phyloP scores from a whole-genome alignment of 2,329 filamentous ascomycete genomes.

The Ceratocystis alfenasii region DNA sequence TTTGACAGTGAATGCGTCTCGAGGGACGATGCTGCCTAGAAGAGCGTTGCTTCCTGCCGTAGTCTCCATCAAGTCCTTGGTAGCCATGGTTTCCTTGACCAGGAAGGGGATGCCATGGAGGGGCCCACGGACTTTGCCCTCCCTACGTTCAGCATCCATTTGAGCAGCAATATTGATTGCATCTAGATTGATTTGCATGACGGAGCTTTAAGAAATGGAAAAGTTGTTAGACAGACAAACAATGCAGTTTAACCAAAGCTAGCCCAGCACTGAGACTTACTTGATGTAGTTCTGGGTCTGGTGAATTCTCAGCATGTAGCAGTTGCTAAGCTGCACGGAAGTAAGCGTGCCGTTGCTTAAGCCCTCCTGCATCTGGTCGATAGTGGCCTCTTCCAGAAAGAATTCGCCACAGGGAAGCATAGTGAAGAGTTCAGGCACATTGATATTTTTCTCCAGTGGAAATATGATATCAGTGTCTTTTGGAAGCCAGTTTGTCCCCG shows the following conservation, averaged over 20 bases:
- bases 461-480: conserved; percentile 25
- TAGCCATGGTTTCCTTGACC: too few relatives aligned
- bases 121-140: too few relatives aligned
- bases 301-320: conserved; percentile 48
- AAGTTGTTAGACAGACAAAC: neutral
- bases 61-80: too few relatives aligned
- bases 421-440: conserved; percentile 39
- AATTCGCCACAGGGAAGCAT: conserved; percentile 51
- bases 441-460: conserved; percentile 31
- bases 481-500: conserved; percentile 4
- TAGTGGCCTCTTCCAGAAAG: conserved; percentile 56
- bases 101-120: too few relatives aligned
- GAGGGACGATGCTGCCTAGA: too few relatives aligned
- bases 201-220: neutral
- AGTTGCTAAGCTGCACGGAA: conserved; percentile 45
- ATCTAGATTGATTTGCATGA: too few relatives aligned
- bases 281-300: conserved; percentile 55
- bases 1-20: too few relatives aligned
- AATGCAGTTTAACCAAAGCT: neutral
- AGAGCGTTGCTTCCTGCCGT: too few relatives aligned
- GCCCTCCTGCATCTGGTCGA: conserved; percentile 52
- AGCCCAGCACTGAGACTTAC: conserved; percentile 30
- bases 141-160: too few relatives aligned
- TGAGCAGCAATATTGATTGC: too few relatives aligned
- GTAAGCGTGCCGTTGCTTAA: conserved; percentile 45